A percentile compares a stretch with the other conserved stretches of the same genome.
Conservation (phyloP, 805 yeast genomes). For the Lachancea mirantina region DNA sequence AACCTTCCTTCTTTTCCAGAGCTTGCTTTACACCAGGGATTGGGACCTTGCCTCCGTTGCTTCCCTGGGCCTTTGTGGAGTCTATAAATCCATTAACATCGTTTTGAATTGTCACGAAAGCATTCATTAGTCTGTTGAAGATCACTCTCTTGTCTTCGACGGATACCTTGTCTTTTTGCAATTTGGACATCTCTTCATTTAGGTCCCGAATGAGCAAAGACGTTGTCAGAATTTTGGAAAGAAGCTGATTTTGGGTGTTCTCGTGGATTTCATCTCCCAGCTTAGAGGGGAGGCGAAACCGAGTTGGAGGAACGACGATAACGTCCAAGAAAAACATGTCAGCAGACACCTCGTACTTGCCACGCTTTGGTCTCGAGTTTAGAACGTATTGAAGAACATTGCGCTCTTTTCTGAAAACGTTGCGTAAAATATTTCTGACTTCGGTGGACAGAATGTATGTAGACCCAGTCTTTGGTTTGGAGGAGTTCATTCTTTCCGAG, state of each 20-base stretch:
- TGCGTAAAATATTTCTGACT: constrained; percentile 67
- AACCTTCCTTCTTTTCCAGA: constrained; percentile 95
- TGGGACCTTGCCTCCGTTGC: constrained; percentile 56
- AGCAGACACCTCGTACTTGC: constrained; percentile 43
- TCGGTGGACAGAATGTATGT: constrained; percentile 86
- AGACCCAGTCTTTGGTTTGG: constrained; percentile 62
- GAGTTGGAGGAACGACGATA: constrained; percentile 89
- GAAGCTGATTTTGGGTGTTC: constrained; percentile 83
- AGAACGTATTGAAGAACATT: constrained; percentile 62
- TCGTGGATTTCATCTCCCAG: constrained; percentile 96
- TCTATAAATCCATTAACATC: constrained; percentile 93
- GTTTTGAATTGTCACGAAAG: constrained; percentile 89
- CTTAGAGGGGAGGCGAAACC: constrained; percentile 94
- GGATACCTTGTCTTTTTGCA: constrained; percentile 52
- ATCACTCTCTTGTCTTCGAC: constrained; percentile 67
- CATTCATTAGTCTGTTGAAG: constrained; percentile 88
- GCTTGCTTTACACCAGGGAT: constrained; percentile 97
- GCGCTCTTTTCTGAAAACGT: constrained; percentile 71
- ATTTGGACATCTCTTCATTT: constrained; percentile 68
- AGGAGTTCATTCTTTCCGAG: constrained; percentile 38
- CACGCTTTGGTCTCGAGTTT: constrained; percentile 64
- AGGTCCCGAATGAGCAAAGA: constrained; percentile 78
- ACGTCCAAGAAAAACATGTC: constrained; percentile 88
- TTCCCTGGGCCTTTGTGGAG: constrained; percentile 78
- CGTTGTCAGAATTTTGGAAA: constrained; percentile 74